Percentiles rank a stretch among this genome's conserved stretches.
These are phyloP conservation scores for Citropsis articulata DNA, from an alignment of 345 rosid species.

Conservation along the genomic window DNA sequence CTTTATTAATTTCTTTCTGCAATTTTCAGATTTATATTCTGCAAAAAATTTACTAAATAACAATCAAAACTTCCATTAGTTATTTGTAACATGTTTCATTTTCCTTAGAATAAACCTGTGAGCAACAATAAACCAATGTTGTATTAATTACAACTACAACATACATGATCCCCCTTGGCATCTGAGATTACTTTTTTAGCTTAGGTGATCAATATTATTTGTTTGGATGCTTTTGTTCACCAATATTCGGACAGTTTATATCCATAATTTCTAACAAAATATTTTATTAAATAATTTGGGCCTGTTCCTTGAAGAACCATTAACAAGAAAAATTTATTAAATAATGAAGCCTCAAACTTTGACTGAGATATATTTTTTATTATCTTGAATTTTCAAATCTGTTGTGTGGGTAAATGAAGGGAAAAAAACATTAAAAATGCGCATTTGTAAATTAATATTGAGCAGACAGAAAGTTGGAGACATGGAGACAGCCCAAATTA, in stretches of 20 bases:
- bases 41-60: too few species aligned
- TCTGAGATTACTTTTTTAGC: neutral
- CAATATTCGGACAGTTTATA: conserved; percentile 8
- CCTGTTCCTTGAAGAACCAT: neutral
- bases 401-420: neutral
- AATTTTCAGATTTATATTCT: too few species aligned
- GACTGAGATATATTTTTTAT: conserved; percentile 8
- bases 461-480: conserved; percentile 19
- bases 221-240: conserved; percentile 23
- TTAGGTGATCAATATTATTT: conserved; percentile 10
- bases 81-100: too few species aligned
- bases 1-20: too few species aligned
- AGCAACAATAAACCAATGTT: too few species aligned
- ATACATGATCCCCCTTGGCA: neutral
- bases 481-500: conserved; percentile 1
- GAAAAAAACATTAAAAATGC: neutral
- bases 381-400: neutral
- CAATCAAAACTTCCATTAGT: too few species aligned
- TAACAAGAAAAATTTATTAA: neutral
- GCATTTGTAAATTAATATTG: neutral
- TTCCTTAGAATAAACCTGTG: too few species aligned
- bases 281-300: conserved; percentile 9
- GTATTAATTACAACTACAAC: too few species aligned
- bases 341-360: neutral
- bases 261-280: neutral